Percentiles rank a stretch among this genome's conserved stretches.
Conservation (phyloP, 129 eudicot species). For the Artemisia annua region DNA sequence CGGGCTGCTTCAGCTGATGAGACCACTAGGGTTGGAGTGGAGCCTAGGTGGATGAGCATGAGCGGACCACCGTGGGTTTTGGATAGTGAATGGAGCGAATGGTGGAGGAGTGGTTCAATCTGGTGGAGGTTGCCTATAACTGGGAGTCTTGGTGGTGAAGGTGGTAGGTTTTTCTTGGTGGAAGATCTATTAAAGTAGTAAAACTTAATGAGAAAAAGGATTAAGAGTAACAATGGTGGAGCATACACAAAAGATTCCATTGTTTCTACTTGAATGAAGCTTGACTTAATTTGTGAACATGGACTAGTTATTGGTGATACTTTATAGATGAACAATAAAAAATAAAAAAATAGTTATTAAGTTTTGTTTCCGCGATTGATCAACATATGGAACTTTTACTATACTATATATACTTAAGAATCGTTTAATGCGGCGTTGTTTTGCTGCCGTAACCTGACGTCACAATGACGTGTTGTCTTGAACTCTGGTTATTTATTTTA, state of each 20-base stretch:
- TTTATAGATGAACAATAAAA: no score
- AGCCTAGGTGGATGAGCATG: conserved; percentile 62
- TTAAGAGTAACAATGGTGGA: conserved; percentile 21
- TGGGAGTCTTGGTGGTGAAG: conserved; percentile 69
- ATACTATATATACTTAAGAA: no score
- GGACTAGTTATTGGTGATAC: no score
- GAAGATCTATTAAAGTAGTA: conserved; percentile 2
- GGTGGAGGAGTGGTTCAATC: conserved; percentile 54
- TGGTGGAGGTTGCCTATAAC: conserved; percentile 72
- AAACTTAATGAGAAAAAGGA: conserved; percentile 33
- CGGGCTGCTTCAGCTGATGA: conserved; percentile 67
- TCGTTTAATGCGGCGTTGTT: no score
- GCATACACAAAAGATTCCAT: conserved; percentile 17
- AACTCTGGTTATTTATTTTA: no score
- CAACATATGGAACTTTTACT: no score
- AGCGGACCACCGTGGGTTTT: conserved; percentile 56
- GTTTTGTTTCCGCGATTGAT: no score
- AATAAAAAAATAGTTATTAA: no score
- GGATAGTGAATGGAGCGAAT: conserved; percentile 47
- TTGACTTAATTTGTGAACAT: no score
- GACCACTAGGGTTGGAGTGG: conserved; percentile 47
- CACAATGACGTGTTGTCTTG: no score
- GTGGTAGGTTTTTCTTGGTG: conserved; percentile 50
- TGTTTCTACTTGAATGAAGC: neutral
- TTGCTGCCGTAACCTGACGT: no score